Evolutionary conservation across 2,329 filamentous ascomycete species (phyloP), one percentile per base, ranked within the genome.

Genomic region (Phaeophleospora eucalypticola): DNA sequence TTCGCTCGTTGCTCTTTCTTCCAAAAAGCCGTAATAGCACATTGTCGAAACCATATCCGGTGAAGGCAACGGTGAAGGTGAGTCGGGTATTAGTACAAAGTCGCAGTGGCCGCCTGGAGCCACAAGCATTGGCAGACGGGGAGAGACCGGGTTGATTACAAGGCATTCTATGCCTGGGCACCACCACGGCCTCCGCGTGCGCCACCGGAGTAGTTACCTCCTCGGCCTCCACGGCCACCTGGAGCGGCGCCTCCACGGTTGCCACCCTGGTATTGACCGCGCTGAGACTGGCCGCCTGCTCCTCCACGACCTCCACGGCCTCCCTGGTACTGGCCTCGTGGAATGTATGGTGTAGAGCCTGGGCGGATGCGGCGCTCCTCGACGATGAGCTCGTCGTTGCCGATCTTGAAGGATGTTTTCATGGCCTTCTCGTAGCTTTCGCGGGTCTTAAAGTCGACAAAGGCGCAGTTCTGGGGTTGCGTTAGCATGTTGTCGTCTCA

Each of bases 381-480:
- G 46, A 98, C 86, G 52, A 81, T 77, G 60, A 98, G 85, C 62
- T 81, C 83, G 69, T 95, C 86, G 58, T 83, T 86, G 60, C 86
- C 87, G 54, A 98, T 81, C 36, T 80, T 79, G 71, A 95, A 89
- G 29, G 91, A 91, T 73, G 84, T 86, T 51, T 80, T 80, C 32
- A 88, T 78, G 36, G 93, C 93, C 53, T 87, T 85, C 67, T 88
- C 80, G 71, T 95, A 96, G 38, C 82, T 89, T 45, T 89, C 82
- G 17, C 81, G 66, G 38, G 84, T 86, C 64, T 83, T 86, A 70
- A 93, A 98, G 68, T 98, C 93, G 50, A 96, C 88, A 65, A 97
- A 97, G 19, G 93, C 93, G 64, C 89, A 96, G 78, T 93, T 96
- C 91, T 95, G 65, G 20, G 20, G 12, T 20, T 16, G 17, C 34